Evolutionary conservation across 208 protist species (phyloP).

Genomic region (Crithidia brevicula): DNA sequence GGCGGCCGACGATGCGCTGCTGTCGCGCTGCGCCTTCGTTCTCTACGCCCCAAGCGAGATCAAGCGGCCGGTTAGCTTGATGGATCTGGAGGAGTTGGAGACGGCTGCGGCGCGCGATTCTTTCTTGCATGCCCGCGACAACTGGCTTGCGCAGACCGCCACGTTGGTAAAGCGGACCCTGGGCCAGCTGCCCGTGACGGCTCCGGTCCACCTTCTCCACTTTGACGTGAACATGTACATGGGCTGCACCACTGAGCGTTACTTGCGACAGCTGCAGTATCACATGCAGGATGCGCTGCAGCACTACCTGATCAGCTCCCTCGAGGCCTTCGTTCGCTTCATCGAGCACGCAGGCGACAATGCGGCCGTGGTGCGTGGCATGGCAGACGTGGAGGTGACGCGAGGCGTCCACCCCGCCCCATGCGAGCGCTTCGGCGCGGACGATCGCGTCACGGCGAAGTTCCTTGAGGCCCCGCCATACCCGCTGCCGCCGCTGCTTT

Average conservation of each 20-base stretch:
- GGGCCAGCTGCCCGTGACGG: constrained; percentile 18
- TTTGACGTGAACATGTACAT: constrained; percentile 89
- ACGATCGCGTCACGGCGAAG: constrained; percentile 37
- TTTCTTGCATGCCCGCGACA: constrained; percentile 71
- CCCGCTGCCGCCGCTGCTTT: constrained; percentile 63
- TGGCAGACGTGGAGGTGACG: constrained; percentile 60
- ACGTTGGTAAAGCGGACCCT: constrained; percentile 57
- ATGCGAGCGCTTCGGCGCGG: constrained; percentile 46
- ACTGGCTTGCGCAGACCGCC: constrained; percentile 69
- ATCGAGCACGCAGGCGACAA: constrained; percentile 79
- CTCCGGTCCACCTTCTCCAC: constrained; percentile 85
- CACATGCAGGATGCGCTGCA: constrained; percentile 95
- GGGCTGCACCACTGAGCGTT: constrained; percentile 92
- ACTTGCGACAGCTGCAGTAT: constrained; percentile 90
- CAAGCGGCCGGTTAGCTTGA: constrained; percentile 68
- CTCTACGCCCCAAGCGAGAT: constrained; percentile 46
- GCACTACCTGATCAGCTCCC: constrained; percentile 61
- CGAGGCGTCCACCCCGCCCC: constrained; percentile 38
- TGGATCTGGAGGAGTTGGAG: constrained; percentile 92
- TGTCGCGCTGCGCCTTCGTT: constrained; percentile 77
- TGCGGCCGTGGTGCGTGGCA: constrained; percentile 46
- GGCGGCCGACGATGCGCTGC: constrained; percentile 73
- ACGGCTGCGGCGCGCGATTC: constrained; percentile 67
- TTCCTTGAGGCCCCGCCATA: constrained; percentile 46
- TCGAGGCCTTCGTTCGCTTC: constrained; percentile 86